Conservation (phyloP, 371 early-diverging fungal species). For the Rhizopus sp. region DNA sequence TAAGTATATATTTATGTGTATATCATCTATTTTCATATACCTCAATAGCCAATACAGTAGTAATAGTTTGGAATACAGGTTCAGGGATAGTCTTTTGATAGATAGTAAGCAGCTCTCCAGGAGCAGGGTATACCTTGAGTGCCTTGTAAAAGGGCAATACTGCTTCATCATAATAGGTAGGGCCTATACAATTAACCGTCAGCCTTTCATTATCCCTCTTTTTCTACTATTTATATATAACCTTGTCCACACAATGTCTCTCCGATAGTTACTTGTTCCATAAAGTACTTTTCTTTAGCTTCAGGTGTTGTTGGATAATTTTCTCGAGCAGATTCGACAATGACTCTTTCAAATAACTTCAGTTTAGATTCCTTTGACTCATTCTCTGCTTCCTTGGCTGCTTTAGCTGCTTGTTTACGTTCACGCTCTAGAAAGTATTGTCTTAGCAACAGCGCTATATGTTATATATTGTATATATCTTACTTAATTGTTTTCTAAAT, state of each 20-base stretch:
- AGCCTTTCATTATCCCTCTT: neutral
- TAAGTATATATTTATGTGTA: neutral
- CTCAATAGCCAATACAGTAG: conserved; percentile 85
- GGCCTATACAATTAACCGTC: conserved; percentile 52
- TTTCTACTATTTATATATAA: conserved; percentile 22
- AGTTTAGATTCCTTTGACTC: conserved; percentile 44
- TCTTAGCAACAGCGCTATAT: too few relatives aligned
- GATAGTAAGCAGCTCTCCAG: conserved; percentile 87
- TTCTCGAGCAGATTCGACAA: conserved; percentile 57
- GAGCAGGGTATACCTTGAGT: conserved; percentile 91
- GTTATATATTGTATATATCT: conserved; percentile 1
- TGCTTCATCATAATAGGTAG: conserved; percentile 72
- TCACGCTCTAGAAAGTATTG: conserved; percentile 26
- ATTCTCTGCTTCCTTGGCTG: conserved; percentile 53
- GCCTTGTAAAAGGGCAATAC: conserved; percentile 90
- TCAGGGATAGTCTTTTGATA: conserved; percentile 91
- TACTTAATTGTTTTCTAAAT: conserved; percentile 46
- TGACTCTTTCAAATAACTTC: conserved; percentile 54
- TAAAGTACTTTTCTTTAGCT: conserved; percentile 83
- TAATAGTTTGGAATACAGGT: conserved; percentile 79
- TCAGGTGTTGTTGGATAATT: conserved; percentile 68
- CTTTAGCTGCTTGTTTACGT: conserved; percentile 49
- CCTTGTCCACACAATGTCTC: conserved; percentile 79
- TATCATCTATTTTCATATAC: conserved; percentile 41
- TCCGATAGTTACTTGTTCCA: conserved; percentile 73